These are phyloP conservation scores for Beauveria medogensis DNA, from an alignment of 2,329 filamentous ascomycete genomes.

Conservation along the genomic window DNA sequence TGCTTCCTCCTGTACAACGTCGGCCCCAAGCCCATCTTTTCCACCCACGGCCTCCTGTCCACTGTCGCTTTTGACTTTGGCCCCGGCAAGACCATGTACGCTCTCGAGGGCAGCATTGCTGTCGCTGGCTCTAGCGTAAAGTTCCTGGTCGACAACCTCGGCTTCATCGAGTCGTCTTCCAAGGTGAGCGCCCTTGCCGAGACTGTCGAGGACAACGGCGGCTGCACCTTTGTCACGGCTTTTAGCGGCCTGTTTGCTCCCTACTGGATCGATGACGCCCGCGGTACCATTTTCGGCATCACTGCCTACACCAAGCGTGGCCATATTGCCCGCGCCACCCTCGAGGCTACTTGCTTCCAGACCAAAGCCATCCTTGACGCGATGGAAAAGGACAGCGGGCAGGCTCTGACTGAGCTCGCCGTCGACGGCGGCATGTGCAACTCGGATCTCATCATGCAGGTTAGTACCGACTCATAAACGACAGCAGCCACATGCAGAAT, in stretches of 20 bases:
- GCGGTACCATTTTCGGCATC: slow-evolving; percentile 72
- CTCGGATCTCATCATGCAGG: slow-evolving; percentile 71
- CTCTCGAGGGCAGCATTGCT: slow-evolving; percentile 68
- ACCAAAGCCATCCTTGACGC: slow-evolving; percentile 74
- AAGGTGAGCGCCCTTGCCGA: slow-evolving; percentile 39
- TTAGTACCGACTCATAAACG: slow-evolving; percentile 3
- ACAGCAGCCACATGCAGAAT: slow-evolving; percentile 16
- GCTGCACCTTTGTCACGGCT: slow-evolving; percentile 69
- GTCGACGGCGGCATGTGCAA: slow-evolving; percentile 84
- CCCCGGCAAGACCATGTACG: slow-evolving; percentile 58
- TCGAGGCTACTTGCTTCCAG: slow-evolving; percentile 77
- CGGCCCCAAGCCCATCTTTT: slow-evolving; percentile 70
- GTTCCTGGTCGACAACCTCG: slow-evolving; percentile 52
- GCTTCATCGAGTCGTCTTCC: slow-evolving; percentile 42
- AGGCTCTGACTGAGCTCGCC: slow-evolving; percentile 61
- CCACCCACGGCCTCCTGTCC: slow-evolving; percentile 65
- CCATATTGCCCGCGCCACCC: slow-evolving; percentile 70
- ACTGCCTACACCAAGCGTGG: slow-evolving; percentile 69
- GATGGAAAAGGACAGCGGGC: slow-evolving; percentile 74
- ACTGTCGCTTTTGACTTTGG: slow-evolving; percentile 75
- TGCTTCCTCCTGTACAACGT: slow-evolving; percentile 82
- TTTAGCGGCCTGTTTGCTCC: slow-evolving; percentile 76
- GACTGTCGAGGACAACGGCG: slow-evolving; percentile 58
- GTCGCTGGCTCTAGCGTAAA: slow-evolving; percentile 71
- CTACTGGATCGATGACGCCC: slow-evolving; percentile 78